phyloP scores from a whole-genome alignment of 2,329 filamentous ascomycete species.

The Trichoderma koningii region DNA sequence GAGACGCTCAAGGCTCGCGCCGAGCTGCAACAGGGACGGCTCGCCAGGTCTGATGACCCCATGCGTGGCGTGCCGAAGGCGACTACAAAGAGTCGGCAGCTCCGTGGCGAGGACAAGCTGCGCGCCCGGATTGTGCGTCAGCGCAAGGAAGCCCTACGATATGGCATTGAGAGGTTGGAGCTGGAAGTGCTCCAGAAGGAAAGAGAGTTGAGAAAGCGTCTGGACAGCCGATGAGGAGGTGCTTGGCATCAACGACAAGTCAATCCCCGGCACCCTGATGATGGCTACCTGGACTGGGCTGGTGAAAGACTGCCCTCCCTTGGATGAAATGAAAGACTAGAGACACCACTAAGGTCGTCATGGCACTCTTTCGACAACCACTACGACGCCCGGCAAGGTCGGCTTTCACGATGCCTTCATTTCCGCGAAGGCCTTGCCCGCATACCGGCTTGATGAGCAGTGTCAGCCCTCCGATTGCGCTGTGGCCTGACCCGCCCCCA shows the following conservation, averaged over 20 bases:
- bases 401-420: conserved; percentile 27
- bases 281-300: not conserved
- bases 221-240: conserved; percentile 43
- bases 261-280: no score
- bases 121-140: conserved; percentile 66
- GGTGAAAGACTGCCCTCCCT: not conserved
- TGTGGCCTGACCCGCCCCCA: not conserved
- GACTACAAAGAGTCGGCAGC: conserved; percentile 34
- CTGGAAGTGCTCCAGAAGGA: conserved; percentile 80
- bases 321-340: not conserved
- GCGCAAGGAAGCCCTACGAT: conserved; percentile 82
- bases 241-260: no score
- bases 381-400: conserved; percentile 17
- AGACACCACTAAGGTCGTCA: not conserved
- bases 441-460: conserved; percentile 18
- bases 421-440: conserved; percentile 13
- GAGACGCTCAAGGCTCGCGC: conserved; percentile 79
- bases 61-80: not conserved
- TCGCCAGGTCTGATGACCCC: conserved; percentile 39
- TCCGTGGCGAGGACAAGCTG: conserved; percentile 58
- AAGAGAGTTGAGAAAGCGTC: conserved; percentile 56
- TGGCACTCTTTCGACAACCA: not conserved
- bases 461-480: conserved; percentile 5
- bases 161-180: conserved; percentile 83
- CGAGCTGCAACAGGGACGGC: conserved; percentile 76